These are phyloP conservation scores for Neospora caninum DNA, from an alignment of 169 alveolate species.

Conservation along the genomic window DNA sequence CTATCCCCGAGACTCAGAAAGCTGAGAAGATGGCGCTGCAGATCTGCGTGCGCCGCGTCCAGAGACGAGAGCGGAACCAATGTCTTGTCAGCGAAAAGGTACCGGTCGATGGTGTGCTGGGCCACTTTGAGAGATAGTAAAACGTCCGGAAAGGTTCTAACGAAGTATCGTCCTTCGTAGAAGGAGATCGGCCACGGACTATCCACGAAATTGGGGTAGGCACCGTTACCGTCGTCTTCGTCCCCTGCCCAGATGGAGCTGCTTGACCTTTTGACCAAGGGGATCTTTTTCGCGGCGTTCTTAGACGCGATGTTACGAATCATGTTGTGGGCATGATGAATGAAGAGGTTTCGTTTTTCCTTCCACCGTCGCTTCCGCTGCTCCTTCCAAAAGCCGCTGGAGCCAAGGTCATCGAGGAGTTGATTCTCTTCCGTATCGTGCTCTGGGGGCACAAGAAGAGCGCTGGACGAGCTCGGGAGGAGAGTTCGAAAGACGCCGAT, in stretches of 20 bases:
- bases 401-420: neutral
- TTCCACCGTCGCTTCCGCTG: neutral
- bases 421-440: neutral
- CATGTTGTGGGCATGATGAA: neutral
- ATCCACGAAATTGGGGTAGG: neutral
- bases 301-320: neutral
- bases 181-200: constrained; percentile 46
- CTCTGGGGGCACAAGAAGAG: neutral
- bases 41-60: constrained; percentile 24
- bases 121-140: neutral
- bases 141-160: neutral
- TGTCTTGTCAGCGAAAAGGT: constrained; percentile 34
- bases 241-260: neutral
- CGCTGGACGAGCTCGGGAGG: constrained; percentile 8
- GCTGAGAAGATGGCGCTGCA: constrained; percentile 1
- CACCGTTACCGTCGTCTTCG: neutral
- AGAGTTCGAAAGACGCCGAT: neutral
- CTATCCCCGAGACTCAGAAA: constrained; percentile 13
- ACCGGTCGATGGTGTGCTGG: neutral
- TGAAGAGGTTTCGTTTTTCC: neutral
- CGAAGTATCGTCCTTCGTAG: constrained; percentile 26
- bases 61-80: constrained; percentile 2
- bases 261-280: neutral
- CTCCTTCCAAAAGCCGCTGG: neutral
- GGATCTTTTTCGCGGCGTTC: neutral